phyloP scores from a whole-genome alignment of 768 basidiomycete species.

The Clavaria fumosa region DNA sequence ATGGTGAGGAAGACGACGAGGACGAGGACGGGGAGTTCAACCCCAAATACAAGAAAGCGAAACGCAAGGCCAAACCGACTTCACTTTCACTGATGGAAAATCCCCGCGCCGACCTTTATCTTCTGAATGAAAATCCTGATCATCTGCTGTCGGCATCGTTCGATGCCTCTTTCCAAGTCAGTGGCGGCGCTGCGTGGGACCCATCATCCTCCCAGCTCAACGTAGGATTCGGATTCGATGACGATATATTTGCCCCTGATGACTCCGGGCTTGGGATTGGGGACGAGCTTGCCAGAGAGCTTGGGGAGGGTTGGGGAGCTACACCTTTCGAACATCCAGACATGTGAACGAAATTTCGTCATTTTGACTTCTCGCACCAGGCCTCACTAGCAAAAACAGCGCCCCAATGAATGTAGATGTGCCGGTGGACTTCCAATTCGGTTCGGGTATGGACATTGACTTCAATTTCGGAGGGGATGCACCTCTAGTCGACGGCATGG shows the following conservation, averaged over 20 bases:
- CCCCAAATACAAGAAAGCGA: constrained; percentile 20
- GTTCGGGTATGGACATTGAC: constrained; percentile 16
- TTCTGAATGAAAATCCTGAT: constrained; percentile 57
- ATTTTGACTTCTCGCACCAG: no score
- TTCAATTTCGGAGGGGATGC: constrained; percentile 14
- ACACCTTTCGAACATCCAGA: constrained; percentile 18
- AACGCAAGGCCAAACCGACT: constrained; percentile 15
- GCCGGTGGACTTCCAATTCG: no score
- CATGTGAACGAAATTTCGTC: constrained; percentile 9
- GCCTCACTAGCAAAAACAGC: no score
- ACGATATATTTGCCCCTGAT: constrained; percentile 34
- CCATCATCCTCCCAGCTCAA: constrained; percentile 43
- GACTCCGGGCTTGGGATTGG: constrained; percentile 48
- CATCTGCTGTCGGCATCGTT: constrained; percentile 52
- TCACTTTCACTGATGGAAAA: constrained; percentile 24
- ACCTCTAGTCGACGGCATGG: neutral
- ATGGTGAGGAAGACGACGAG: constrained; percentile 14
- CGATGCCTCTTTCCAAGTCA: constrained; percentile 39
- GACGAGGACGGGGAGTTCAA: constrained; percentile 37
- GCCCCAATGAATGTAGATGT: constrained; percentile 11
- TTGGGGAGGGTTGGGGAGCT: constrained; percentile 55
- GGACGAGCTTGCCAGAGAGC: constrained; percentile 60
- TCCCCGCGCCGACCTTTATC: constrained; percentile 38
- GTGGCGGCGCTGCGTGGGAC: constrained; percentile 19
- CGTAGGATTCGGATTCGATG: constrained; percentile 33